Evolutionary conservation across 352 stramenopile species (phyloP).

Genomic region (Pythium inflatum): DNA sequence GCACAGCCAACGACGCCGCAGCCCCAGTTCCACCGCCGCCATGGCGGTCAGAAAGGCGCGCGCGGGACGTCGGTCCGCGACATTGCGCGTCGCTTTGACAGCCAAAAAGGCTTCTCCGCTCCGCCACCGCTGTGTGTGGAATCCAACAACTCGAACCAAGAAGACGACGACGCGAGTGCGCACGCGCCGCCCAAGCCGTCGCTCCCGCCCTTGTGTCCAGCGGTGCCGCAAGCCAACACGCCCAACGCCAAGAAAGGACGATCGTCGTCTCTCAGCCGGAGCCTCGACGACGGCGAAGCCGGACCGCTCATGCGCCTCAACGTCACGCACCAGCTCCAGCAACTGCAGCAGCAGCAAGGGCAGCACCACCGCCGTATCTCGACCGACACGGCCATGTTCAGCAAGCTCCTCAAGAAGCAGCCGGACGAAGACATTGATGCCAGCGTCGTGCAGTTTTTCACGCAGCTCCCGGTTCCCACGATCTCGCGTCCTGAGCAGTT

Average conservation of each 20-base stretch:
- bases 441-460: constrained; percentile 64
- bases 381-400: constrained; percentile 75
- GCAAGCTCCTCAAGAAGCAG: constrained; percentile 59
- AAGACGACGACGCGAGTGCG: constrained; percentile 32
- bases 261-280: not conserved
- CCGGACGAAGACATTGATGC: constrained; percentile 58
- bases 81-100: constrained; percentile 27
- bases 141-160: constrained; percentile 39
- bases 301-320: constrained; percentile 55
- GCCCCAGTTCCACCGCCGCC: constrained; percentile 40
- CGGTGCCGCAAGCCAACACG: constrained; percentile 19
- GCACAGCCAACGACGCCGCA: constrained; percentile 51
- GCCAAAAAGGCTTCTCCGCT: constrained; percentile 14
- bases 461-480: constrained; percentile 49
- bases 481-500: constrained; percentile 35
- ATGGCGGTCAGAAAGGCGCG: constrained; percentile 5
- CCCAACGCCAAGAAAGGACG: constrained; percentile 21
- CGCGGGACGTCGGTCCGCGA: constrained; percentile 26
- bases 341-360: constrained; percentile 24
- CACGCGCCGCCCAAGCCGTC: not conserved
- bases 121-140: not conserved
- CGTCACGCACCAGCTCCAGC: constrained; percentile 43
- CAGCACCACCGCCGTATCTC: constrained; percentile 71
- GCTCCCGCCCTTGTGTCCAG: constrained; percentile 11
- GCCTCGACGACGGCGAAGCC: constrained; percentile 45